Percentiles rank a stretch among this genome's conserved stretches.
Conservation (phyloP, 2,329 filamentous ascomycete genomes). For the Arthrinium puccinioides region DNA sequence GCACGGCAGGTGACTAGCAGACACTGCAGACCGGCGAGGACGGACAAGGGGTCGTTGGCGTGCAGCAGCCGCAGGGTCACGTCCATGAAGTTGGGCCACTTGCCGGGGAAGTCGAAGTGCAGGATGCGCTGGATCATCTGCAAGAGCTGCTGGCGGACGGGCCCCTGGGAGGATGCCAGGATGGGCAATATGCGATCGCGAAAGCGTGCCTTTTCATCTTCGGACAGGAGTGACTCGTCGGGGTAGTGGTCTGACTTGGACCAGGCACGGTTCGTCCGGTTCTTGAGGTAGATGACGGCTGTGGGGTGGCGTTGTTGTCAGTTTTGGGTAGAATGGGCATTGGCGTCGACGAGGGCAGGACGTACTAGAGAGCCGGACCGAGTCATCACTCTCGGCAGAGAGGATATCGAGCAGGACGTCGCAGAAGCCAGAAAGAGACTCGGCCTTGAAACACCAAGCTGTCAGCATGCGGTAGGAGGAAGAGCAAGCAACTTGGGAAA, state of each 20-base stretch:
- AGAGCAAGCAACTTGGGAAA: constrained; percentile 4
- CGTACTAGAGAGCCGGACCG: constrained; percentile 83
- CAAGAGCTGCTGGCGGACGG: constrained; percentile 86
- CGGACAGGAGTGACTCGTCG: constrained; percentile 68
- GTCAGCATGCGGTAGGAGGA: constrained; percentile 7
- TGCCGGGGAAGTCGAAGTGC: constrained; percentile 87
- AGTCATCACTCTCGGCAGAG: constrained; percentile 77
- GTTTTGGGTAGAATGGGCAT: no score
- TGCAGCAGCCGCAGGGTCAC: constrained; percentile 85
- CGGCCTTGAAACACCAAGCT: no score
- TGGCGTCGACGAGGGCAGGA: constrained; percentile 30
- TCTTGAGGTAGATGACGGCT: constrained; percentile 98
- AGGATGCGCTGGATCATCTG: constrained; percentile 94
- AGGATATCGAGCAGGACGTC: constrained; percentile 87
- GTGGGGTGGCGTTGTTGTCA: no score
- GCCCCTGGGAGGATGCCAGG: constrained; percentile 70
- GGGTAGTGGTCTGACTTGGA: constrained; percentile 67
- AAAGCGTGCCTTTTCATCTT: constrained; percentile 83
- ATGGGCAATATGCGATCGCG: constrained; percentile 84
- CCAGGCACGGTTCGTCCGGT: constrained; percentile 92
- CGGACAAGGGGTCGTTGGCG: constrained; percentile 76
- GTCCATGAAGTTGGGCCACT: constrained; percentile 92
- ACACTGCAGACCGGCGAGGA: constrained; percentile 91
- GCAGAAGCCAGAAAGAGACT: constrained; percentile 83
- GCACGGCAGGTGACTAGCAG: constrained; percentile 90